Percentiles rank a stretch among this genome's conserved stretches.
These are phyloP conservation scores for Phytophthora idaei DNA, from an alignment of 352 stramenopile genomes.

Conservation along the genomic window DNA sequence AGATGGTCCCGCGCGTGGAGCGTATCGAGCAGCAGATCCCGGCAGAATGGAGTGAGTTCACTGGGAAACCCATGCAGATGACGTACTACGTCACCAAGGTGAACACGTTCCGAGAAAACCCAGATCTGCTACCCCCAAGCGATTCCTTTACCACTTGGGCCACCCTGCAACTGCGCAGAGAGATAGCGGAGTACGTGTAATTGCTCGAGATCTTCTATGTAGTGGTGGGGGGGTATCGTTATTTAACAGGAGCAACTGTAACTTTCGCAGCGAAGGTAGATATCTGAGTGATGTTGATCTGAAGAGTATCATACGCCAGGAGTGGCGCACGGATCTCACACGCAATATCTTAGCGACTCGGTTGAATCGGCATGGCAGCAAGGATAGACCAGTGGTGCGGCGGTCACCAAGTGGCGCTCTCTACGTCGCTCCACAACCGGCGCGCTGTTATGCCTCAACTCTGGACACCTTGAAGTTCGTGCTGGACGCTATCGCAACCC, in stretches of 20 bases:
- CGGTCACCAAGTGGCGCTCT: conserved; percentile 60
- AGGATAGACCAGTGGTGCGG: conserved; percentile 55
- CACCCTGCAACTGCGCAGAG: conserved; percentile 41
- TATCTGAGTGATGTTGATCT: conserved; percentile 52
- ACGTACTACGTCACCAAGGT: conserved; percentile 65
- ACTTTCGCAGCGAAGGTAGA: conserved; percentile 22
- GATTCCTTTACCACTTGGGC: conserved; percentile 54
- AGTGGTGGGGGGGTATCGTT: not conserved
- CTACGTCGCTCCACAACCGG: conserved; percentile 36
- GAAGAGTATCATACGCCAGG: conserved; percentile 50
- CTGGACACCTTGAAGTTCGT: conserved; percentile 22
- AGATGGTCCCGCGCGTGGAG: conserved; percentile 50
- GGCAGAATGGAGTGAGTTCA: conserved; percentile 47
- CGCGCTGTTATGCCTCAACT: not conserved
- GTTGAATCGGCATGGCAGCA: conserved; percentile 65
- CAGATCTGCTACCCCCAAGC: conserved; percentile 44
- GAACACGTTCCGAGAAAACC: conserved; percentile 70
- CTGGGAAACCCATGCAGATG: conserved; percentile 59
- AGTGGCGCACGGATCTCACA: conserved; percentile 72
- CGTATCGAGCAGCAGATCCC: conserved; percentile 67
- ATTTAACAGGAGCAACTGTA: not conserved
- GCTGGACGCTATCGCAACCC: conserved; percentile 43
- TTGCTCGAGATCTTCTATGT: not conserved
- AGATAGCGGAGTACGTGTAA: conserved; percentile 42
- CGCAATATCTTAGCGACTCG: conserved; percentile 54